phyloP scores from a whole-genome alignment of 164 flowering plant genomes.

The Chimonanthus salicifolius region DNA sequence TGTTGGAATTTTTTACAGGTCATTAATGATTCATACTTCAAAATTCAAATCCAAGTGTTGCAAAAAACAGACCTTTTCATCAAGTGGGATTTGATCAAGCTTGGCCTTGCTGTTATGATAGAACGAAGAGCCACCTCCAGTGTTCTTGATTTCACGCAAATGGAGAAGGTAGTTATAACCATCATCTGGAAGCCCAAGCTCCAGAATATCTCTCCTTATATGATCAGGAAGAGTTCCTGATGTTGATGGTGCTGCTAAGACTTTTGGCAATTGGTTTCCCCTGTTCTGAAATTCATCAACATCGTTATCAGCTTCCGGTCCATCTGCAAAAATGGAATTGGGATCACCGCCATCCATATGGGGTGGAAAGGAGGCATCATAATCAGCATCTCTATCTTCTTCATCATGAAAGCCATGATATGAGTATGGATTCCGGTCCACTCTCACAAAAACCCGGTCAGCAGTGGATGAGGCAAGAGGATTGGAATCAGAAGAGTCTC shows the following conservation, averaged over 20 bases:
- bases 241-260: neutral
- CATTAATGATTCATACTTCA: too few relatives aligned
- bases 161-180: conserved; percentile 85
- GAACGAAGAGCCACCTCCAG: conserved; percentile 73
- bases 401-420: conserved; percentile 19
- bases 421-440: conserved; percentile 58
- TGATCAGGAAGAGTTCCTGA: conserved; percentile 40
- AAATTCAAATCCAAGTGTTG: too few relatives aligned
- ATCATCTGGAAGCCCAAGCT: conserved; percentile 92
- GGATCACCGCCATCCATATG: conserved; percentile 29
- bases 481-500: conserved; percentile 71
- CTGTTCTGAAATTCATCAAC: neutral
- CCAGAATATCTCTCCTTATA: conserved; percentile 75
- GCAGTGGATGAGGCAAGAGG: conserved; percentile 29
- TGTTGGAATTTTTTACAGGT: too few relatives aligned
- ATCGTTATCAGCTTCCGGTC: conserved; percentile 42
- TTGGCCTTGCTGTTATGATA: conserved; percentile 62
- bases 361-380: neutral
- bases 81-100: conserved; percentile 51
- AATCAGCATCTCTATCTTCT: conserved; percentile 22
- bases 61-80: conserved; percentile 74
- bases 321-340: conserved; percentile 65
- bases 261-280: neutral
- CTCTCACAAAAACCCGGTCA: conserved; percentile 78
- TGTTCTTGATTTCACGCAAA: conserved; percentile 76